Evolutionary conservation across 352 stramenopile genomes (phyloP).

Genomic region (Bremia lactucae): DNA sequence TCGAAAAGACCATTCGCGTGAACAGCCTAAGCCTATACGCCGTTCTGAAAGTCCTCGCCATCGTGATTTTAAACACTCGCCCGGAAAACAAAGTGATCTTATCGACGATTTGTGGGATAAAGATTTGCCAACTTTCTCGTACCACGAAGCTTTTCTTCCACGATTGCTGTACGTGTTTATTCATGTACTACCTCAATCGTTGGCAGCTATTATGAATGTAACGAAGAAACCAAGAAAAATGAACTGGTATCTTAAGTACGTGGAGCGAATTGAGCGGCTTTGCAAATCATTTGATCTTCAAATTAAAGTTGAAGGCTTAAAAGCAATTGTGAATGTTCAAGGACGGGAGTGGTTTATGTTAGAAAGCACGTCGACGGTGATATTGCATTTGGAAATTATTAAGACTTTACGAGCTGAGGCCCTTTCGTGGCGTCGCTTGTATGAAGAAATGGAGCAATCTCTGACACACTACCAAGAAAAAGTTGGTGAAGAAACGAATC

Average conservation of each 20-base stretch:
- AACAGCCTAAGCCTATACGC: background rate
- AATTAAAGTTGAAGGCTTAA: conserved; percentile 29
- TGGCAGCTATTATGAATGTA: conserved; percentile 46
- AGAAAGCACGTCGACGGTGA: conserved; percentile 27
- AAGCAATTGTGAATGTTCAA: conserved; percentile 30
- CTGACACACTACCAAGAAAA: conserved; percentile 10
- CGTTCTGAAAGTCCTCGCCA: conserved; percentile 8
- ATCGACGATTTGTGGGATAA: conserved; percentile 10
- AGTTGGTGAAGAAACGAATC: conserved; percentile 10
- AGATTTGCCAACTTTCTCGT: conserved; percentile 32
- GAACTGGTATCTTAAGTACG: conserved; percentile 60
- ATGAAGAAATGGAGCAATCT: conserved; percentile 27
- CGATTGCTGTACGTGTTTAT: conserved; percentile 45
- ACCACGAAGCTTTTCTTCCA: conserved; percentile 35
- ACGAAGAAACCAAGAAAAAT: conserved; percentile 65
- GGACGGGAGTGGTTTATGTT: conserved; percentile 43
- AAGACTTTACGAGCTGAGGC: conserved; percentile 32
- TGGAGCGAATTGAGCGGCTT: conserved; percentile 33
- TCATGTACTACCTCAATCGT: conserved; percentile 33
- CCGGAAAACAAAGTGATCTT: conserved; percentile 2
- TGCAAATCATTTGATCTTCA: conserved; percentile 28
- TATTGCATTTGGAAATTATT: conserved; percentile 38
- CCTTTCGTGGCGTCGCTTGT: conserved; percentile 35
- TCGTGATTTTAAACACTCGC: conserved; percentile 1
- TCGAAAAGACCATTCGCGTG: conserved; percentile 7